Conservation (phyloP, 768 basidiomycete genomes). For the Boletus tylopilopsis region DNA sequence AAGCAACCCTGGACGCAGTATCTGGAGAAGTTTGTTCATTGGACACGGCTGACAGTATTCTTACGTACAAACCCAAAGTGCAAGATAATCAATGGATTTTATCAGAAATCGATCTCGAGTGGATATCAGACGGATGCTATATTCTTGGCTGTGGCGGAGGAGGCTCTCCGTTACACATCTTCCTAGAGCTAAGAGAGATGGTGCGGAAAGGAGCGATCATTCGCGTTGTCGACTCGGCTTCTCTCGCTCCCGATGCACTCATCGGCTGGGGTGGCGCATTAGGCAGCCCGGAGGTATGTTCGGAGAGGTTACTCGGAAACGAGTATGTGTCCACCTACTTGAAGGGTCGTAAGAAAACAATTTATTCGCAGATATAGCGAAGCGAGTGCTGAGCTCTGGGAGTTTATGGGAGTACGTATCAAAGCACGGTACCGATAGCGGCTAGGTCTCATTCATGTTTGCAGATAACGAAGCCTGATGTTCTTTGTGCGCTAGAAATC, state of each 20-base stretch:
- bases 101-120: slow-evolving; percentile 48
- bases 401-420: slow-evolving; percentile 23
- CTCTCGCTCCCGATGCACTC: slow-evolving; percentile 40
- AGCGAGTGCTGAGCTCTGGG: slow-evolving; percentile 29
- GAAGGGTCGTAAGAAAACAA: neutral
- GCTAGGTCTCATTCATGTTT: neutral
- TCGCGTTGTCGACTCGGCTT: slow-evolving; percentile 42
- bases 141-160: slow-evolving; percentile 64
- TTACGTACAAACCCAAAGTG: slow-evolving; percentile 37
- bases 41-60: slow-evolving; percentile 24
- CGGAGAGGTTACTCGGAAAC: slow-evolving; percentile 36
- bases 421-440: neutral
- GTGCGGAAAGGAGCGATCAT: slow-evolving; percentile 46
- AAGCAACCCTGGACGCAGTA: slow-evolving; percentile 1
- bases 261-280: slow-evolving; percentile 40
- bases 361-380: slow-evolving; percentile 29
- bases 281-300: slow-evolving; percentile 40
- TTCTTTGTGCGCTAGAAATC: slow-evolving; percentile 38
- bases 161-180: slow-evolving; percentile 52
- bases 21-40: slow-evolving; percentile 14
- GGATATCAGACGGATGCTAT: slow-evolving; percentile 61
- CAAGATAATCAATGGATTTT: slow-evolving; percentile 41
- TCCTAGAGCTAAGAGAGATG: slow-evolving; percentile 49
- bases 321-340: slow-evolving; percentile 24
- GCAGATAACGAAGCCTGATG: slow-evolving; percentile 33